Evolutionary conservation across 495 filamentous ascomycete species (phyloP), one percentile per base, ranked within the genome.

Genomic region (Stereocaulon alpinum): DNA sequence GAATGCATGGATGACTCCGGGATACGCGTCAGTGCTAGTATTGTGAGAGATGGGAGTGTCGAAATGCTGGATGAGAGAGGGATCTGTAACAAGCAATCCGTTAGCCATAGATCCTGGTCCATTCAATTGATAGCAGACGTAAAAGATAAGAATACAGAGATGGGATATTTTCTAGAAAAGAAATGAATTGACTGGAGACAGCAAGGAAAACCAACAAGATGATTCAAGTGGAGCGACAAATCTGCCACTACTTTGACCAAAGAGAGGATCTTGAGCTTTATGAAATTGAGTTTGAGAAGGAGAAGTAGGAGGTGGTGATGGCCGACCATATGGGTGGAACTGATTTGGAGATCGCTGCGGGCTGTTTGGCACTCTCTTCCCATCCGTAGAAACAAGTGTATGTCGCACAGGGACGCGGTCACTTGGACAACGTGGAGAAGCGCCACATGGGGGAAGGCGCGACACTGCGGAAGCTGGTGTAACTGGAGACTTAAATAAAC

Each of bases 171-270:
- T 57, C 27, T 41, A 9, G 11, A 57, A 61, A 61, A 58, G 43
- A 58, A 66, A 61, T 55, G 34, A 10, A 37, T 37, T 12, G 24
- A 56, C 34, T 64, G 27, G 52, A 64, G 55, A 58, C 57, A 67
- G 67, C 67, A 67, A 72, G 78, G 77, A 75, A 81, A 80, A 84
- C 80, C 76, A 75, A 82, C 82, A 83, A 76, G 77, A 79, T 71
- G 72, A 77, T 52, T 80, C 73, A 67, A 83, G 75, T 66, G 83
- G 80, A 73, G 77, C 71, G 66, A 82, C 72, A 63, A 83, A 84
- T 73, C 74, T 76, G 62, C 77, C 77, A 70, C 79, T 84, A 60
- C 73, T 82, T 68, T 82, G 82, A 79, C 70, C 72, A 72, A 81
- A 77, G 66, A 77, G 74, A 72, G 70, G 70, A 71, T 72, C 72